Evolutionary conservation across 2,329 filamentous ascomycete species (phyloP), one percentile per base, ranked within the genome.

Genomic region (Fusarium mexicanum): DNA sequence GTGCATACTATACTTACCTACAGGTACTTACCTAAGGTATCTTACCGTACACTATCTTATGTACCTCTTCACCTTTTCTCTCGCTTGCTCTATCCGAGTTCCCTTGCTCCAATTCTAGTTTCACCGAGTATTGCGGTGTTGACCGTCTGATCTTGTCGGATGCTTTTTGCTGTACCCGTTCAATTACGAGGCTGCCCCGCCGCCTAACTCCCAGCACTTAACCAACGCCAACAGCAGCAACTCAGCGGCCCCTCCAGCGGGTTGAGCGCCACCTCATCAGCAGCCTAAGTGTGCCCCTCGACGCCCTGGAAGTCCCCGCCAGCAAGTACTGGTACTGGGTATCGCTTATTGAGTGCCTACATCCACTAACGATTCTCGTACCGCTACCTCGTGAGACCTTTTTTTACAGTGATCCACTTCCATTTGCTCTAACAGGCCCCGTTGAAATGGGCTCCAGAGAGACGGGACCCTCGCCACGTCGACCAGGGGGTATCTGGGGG

Each of bases 131-230:
- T 69, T 74, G 63, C 40, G 48, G 37, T 74, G 64, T 61, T 74
- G 67, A 57, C 51, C 55, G 51, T 50, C 53, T 38, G 17, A 26
- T 54, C 58, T 51, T 31, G 38, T 59, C 55, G 61, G 46, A 29
- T 69, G 48, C 46, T 57, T 71, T 40, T 22, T 44, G 37, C 40
- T 57, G 64, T 70, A 64, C 51, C 58, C 53, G 37, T 53, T 50
- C 24, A 67, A 61, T 75, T 75, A 75, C 73, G 73, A 75, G 72
- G 63, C 73, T 58, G 69, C 69, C 72, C 72, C 72, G 58, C 72
- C 64, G 63, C 54, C 53, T 69, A 72, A 68, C 55, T 43, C 46
- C 60, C 55, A 70, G 72, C 61, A 41, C 61, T 58, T 67, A 63
- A 40, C 48, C 55, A 70, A 58, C 54, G 67, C 60, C 48, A 51